Percentiles rank a stretch among this genome's conserved stretches.
phyloP scores from a whole-genome alignment of 2,329 filamentous ascomycete species.

The Penicillium sp. region DNA sequence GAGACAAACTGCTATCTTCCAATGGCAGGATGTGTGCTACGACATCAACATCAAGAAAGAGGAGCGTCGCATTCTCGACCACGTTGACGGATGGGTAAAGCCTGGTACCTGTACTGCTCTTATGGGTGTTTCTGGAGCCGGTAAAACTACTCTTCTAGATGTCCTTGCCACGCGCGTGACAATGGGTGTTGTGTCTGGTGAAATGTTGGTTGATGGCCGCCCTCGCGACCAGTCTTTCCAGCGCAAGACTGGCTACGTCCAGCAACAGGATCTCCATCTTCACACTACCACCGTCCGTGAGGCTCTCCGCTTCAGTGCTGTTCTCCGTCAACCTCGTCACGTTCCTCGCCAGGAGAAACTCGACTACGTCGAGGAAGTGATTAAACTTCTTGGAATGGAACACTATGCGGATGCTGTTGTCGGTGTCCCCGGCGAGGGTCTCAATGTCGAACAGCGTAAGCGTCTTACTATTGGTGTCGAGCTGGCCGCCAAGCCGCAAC shows the following conservation, averaged over 20 bases:
- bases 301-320: conserved; percentile 78
- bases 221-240: conserved; percentile 80
- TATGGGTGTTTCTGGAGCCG: conserved; percentile 89
- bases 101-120: conserved; percentile 84
- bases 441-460: conserved; percentile 64
- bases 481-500: conserved; percentile 82
- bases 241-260: conserved; percentile 86
- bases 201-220: conserved; percentile 78
- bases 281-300: conserved; percentile 83
- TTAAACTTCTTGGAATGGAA: conserved; percentile 86
- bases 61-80: conserved; percentile 71
- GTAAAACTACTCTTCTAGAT: conserved; percentile 87
- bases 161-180: conserved; percentile 80
- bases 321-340: conserved; percentile 76
- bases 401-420: conserved; percentile 87
- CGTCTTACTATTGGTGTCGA: conserved; percentile 95
- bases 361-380: conserved; percentile 84
- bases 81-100: conserved; percentile 91
- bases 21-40: conserved; percentile 82
- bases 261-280: conserved; percentile 88
- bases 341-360: conserved; percentile 75
- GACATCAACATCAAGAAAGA: conserved; percentile 78
- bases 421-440: conserved; percentile 80
- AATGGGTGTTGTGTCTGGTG: conserved; percentile 83
- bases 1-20: conserved; percentile 73